These are phyloP conservation scores for Picocystis sp. DNA, from an alignment of 163 green algal species.

Conservation along the genomic window DNA sequence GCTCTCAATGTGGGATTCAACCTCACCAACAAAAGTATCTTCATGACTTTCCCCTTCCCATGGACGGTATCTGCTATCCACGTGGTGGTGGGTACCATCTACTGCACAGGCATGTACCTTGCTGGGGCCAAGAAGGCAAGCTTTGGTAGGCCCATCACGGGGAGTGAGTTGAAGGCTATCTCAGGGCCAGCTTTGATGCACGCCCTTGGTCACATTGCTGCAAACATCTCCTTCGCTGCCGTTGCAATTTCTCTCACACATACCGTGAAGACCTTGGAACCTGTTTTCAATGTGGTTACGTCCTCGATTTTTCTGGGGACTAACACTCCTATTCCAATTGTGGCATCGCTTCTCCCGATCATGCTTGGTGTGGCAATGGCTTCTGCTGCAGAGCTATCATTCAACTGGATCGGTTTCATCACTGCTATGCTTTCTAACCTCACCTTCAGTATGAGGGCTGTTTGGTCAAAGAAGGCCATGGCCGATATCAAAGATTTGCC, in stretches of 20 bases:
- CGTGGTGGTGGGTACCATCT: constrained; percentile 79
- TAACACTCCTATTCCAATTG: constrained; percentile 58
- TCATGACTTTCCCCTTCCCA: constrained; percentile 98
- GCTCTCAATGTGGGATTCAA: constrained; percentile 95
- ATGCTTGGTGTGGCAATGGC: constrained; percentile 83
- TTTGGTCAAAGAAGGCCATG: constrained; percentile 85
- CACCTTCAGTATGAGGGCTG: constrained; percentile 77
- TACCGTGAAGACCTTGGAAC: constrained; percentile 95
- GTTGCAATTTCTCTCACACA: constrained; percentile 96
- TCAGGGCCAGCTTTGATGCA: constrained; percentile 80
- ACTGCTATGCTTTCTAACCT: constrained; percentile 24
- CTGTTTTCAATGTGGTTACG: constrained; percentile 88
- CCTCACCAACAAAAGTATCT: constrained; percentile 97
- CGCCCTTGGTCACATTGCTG: constrained; percentile 83
- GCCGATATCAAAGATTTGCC: constrained; percentile 66
- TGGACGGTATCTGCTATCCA: constrained; percentile 94
- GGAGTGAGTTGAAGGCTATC: constrained; percentile 67
- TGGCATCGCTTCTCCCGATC: constrained; percentile 79
- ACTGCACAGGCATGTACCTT: constrained; percentile 72
- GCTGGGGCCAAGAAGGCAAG: constrained; percentile 73
- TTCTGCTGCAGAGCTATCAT: constrained; percentile 84
- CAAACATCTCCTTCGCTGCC: constrained; percentile 92
- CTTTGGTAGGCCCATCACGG: constrained; percentile 68
- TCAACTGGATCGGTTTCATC: constrained; percentile 94
- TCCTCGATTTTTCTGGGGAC: constrained; percentile 66